These are phyloP conservation scores for Parathielavia appendiculata DNA, from an alignment of 495 filamentous ascomycete genomes.

Conservation along the genomic window DNA sequence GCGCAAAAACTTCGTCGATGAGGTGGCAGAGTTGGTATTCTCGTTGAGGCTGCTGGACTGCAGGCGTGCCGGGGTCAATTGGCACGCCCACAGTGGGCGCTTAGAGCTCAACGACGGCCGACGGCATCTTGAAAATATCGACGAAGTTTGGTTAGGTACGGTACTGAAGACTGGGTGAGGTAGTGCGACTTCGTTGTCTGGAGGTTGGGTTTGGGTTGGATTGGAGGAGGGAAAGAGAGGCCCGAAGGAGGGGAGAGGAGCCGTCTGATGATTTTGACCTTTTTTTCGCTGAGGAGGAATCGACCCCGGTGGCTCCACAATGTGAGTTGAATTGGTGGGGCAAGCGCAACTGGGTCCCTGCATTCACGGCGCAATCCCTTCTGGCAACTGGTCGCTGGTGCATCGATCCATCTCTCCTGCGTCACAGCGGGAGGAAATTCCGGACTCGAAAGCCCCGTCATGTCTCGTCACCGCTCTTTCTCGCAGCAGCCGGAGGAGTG, in stretches of 20 bases:
- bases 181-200: slow-evolving; percentile 70
- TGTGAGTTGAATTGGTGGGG: slow-evolving; percentile 19
- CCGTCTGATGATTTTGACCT: slow-evolving; percentile 35
- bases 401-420: background rate
- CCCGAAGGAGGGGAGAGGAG: slow-evolving; percentile 29
- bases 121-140: slow-evolving; percentile 68
- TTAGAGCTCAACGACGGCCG: slow-evolving; percentile 95
- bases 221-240: slow-evolving; percentile 33
- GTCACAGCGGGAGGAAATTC: slow-evolving; percentile 9
- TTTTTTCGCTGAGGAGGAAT: slow-evolving; percentile 31
- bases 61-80: slow-evolving; percentile 43
- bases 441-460: background rate
- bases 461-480: slow-evolving; percentile 24
- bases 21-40: slow-evolving; percentile 59
- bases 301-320: slow-evolving; percentile 8
- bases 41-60: slow-evolving; percentile 82
- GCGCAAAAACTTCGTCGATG: slow-evolving; percentile 72
- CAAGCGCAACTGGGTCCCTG: slow-evolving; percentile 10
- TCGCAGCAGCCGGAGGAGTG: background rate
- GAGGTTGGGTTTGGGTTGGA: slow-evolving; percentile 34
- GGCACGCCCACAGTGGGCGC: slow-evolving; percentile 71
- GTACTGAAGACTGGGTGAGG: slow-evolving; percentile 37
- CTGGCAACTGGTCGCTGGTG: slow-evolving; percentile 14
- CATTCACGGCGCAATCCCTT: background rate
- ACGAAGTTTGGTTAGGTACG: slow-evolving; percentile 59